phyloP scores from a whole-genome alignment of 768 basidiomycete species.

The Boletus rubropictus region DNA sequence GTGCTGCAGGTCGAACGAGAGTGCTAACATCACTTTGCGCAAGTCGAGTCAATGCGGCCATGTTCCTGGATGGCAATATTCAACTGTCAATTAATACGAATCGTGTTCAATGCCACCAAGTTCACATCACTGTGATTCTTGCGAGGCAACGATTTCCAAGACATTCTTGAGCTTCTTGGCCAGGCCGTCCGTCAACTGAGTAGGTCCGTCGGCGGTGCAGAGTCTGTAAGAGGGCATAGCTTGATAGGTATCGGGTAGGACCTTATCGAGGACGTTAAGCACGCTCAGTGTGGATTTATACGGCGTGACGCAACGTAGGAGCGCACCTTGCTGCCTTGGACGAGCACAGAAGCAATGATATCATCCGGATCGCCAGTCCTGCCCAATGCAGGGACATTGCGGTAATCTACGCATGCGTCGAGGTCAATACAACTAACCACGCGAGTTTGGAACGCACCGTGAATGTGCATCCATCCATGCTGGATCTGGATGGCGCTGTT shows the following conservation, averaged over 20 bases:
- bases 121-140: constrained; percentile 25
- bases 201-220: constrained; percentile 69
- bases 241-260: constrained; percentile 67
- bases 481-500: constrained; percentile 61
- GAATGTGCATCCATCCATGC: constrained; percentile 85
- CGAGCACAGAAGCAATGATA: constrained; percentile 71
- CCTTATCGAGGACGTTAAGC: constrained; percentile 34
- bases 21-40: background rate
- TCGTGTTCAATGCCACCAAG: no score
- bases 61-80: background rate
- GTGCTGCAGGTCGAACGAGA: background rate
- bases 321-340: constrained; percentile 60
- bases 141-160: constrained; percentile 31
- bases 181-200: constrained; percentile 64
- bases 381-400: constrained; percentile 69
- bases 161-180: constrained; percentile 40
- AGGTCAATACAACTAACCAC: background rate
- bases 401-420: constrained; percentile 42
- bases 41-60: background rate
- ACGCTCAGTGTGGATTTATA: background rate
- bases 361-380: constrained; percentile 82
- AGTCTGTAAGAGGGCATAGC: constrained; percentile 81
- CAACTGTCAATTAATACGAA: background rate
- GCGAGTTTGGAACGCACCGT: constrained; percentile 35
- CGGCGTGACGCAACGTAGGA: background rate